Percentiles rank a stretch among this genome's conserved stretches.
These are phyloP conservation scores for Crithidia sp. DNA, from an alignment of 208 protist genomes.

Conservation along the genomic window DNA sequence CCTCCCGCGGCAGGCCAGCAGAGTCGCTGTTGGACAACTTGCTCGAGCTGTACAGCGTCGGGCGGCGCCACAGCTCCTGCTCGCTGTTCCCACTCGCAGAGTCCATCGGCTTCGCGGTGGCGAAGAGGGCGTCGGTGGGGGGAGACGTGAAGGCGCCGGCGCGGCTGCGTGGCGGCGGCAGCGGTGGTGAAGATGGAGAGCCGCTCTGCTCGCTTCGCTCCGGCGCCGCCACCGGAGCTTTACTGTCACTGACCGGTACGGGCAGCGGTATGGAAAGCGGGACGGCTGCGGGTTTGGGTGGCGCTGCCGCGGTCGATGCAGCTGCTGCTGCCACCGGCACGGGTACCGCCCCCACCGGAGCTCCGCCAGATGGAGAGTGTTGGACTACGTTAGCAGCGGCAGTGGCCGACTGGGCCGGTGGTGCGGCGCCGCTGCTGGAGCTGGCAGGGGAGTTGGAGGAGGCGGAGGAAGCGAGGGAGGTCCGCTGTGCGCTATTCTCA, in stretches of 20 bases:
- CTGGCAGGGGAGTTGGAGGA: neutral
- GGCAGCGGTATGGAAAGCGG: constrained; percentile 38
- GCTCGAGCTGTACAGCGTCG: neutral
- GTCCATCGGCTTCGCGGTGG: neutral
- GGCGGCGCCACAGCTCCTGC: neutral
- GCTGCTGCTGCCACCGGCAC: neutral
- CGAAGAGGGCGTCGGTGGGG: constrained; percentile 13
- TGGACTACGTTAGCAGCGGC: too few relatives aligned
- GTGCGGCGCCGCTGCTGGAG: too few relatives aligned
- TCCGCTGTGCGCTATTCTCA: neutral
- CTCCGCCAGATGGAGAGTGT: too few relatives aligned
- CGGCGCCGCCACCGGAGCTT: neutral
- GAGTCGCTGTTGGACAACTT: constrained; percentile 18
- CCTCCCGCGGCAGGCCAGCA: constrained; percentile 5
- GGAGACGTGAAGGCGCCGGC: neutral
- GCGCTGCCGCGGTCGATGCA: neutral
- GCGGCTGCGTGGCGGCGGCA: constrained; percentile 6
- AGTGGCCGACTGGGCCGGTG: too few relatives aligned
- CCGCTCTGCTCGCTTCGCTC: neutral
- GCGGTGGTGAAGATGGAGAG: neutral
- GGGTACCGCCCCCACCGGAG: neutral
- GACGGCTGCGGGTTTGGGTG: neutral
- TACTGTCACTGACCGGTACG: constrained; percentile 4
- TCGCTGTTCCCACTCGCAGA: constrained; percentile 10
- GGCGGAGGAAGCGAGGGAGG: constrained; percentile 1